Evolutionary conservation across 352 stramenopile species (phyloP), one percentile per base, ranked within the genome.

Genomic region (Pythium coloratum): DNA sequence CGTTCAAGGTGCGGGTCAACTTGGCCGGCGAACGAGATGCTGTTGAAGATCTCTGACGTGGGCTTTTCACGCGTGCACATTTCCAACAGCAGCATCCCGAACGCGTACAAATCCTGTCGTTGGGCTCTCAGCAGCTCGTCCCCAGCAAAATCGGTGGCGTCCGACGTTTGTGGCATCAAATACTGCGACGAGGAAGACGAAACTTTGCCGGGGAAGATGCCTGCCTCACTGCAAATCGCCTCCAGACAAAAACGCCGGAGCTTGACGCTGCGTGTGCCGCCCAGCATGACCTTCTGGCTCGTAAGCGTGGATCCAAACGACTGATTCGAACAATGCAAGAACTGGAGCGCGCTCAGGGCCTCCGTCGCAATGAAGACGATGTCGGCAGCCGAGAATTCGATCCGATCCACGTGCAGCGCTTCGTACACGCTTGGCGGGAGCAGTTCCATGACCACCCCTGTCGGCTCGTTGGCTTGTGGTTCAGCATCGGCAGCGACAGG

Each of bases 211-310:
- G 42, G n/a, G 26, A 67, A 24, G 16, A 36, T n/a, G 8, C 60
- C 67, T 64, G 66, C 69, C 42, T 76, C 72, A 9, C 64, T 55
- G 5, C 61, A 69, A 24, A 80, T 49, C 42, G 78, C 55, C 60
- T 91, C 79, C 3, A 73, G 44, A 18, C 80, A 75, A 72, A 88
- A 89, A 33, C 76, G 79, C 20, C 83, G 72, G 3, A 92, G 33
- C 50, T 89, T 91, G 49, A 91, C 59, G 3, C 67, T 47, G 2
- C 66, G 66, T 7, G 30, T 36, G 32, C 77, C 65, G 12, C 75
- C 62, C 24, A 94, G 47, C 72, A 91, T 82, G 14, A 92, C 82
- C 57, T 88, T 88, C 16, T 76, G 75, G 70, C 85, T 94, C n/a
- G 83, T 90, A 24, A 92, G 71, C 26, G 71, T 81, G 14, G 70